Conservation (phyloP, 495 filamentous ascomycete species). For the Astrothelium subdiscretum region DNA sequence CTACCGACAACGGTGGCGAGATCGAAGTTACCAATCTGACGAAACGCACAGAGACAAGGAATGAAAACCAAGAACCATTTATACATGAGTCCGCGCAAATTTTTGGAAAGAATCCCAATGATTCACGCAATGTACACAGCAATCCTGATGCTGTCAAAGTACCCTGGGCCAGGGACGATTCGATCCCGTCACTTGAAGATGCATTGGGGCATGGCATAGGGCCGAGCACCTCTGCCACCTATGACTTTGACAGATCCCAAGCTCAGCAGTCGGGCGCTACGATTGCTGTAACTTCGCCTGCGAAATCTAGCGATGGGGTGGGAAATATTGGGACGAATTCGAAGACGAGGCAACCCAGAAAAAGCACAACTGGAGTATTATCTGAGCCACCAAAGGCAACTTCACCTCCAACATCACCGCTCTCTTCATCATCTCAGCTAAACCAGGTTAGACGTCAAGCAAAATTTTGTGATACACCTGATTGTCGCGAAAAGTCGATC, state of each 20-base stretch:
- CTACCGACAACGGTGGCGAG: slow-evolving; percentile 33
- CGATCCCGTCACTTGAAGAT: slow-evolving; percentile 20
- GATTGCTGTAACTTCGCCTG: background rate
- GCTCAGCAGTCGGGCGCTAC: background rate
- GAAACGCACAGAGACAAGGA: slow-evolving; percentile 16
- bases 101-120: background rate
- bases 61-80: no score
- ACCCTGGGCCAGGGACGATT: no score
- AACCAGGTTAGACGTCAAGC: background rate
- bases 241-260: background rate
- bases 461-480: background rate
- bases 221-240: no score
- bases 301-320: no score
- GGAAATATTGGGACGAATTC: no score
- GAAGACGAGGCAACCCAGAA: no score
- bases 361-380: no score
- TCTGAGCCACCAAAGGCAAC: slow-evolving; percentile 16
- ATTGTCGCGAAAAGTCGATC: background rate
- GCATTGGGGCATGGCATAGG: no score
- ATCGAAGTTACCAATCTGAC: slow-evolving; percentile 6
- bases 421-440: slow-evolving; percentile 3
- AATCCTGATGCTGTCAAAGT: no score
- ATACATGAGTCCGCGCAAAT: no score
- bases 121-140: no score
- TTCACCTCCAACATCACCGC: slow-evolving; percentile 16